Evolutionary conservation across 768 basidiomycete species (phyloP).

Genomic region (Rhodotorula taiwanensis): DNA sequence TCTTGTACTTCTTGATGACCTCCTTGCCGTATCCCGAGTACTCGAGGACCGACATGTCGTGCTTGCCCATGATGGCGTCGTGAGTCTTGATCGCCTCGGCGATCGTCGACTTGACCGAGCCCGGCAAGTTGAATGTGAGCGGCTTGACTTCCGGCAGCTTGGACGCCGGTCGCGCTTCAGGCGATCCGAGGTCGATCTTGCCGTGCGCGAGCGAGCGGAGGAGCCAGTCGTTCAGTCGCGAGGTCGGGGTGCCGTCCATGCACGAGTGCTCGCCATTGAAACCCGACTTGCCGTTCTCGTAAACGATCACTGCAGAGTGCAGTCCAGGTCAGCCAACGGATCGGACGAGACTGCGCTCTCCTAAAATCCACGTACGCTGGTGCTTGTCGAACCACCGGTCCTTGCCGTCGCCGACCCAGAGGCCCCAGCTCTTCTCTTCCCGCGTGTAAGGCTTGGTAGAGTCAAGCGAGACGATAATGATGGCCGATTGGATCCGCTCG

Average conservation of each 20-base stretch:
- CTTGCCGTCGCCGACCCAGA: conserved; percentile 82
- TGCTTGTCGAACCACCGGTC: conserved; percentile 98
- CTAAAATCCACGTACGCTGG: conserved; percentile 75
- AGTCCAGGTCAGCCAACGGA: not conserved
- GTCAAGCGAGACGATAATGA: conserved; percentile 79
- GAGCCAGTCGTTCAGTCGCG: conserved; percentile 90
- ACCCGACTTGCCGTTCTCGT: conserved; percentile 86
- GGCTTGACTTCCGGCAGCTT: conserved; percentile 41
- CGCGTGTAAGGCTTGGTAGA: conserved; percentile 71
- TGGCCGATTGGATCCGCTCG: conserved; percentile 77
- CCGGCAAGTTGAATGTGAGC: conserved; percentile 63
- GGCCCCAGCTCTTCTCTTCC: conserved; percentile 70
- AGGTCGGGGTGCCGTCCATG: conserved; percentile 78
- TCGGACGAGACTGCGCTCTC: conserved; percentile 33
- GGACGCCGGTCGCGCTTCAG: conserved; percentile 41
- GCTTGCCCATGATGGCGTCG: conserved; percentile 64
- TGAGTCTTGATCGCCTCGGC: conserved; percentile 60
- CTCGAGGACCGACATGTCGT: conserved; percentile 78
- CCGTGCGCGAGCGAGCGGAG: conserved; percentile 64
- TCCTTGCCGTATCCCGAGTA: conserved; percentile 85
- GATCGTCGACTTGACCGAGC: conserved; percentile 53
- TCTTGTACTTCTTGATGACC: conserved; percentile 58
- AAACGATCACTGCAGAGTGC: conserved; percentile 66
- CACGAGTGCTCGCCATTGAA: conserved; percentile 58
- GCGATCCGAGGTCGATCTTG: conserved; percentile 66